These are phyloP conservation scores for Lablab purpureus DNA, from an alignment of 306 rosid genomes.

Conservation along the genomic window DNA sequence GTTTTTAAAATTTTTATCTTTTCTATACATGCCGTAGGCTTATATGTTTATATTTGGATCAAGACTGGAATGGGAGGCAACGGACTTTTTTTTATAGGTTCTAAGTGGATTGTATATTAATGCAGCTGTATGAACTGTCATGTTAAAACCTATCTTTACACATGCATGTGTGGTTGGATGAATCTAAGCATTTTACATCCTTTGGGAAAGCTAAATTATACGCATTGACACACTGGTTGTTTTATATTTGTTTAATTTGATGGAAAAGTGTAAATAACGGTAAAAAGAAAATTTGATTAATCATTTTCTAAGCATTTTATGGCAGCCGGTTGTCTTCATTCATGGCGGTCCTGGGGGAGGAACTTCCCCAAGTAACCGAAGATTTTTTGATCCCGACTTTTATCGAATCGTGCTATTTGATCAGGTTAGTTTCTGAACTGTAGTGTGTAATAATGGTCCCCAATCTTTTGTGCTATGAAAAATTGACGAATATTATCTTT, in stretches of 20 bases:
- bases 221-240: not conserved
- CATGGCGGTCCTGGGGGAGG: conserved; percentile 99
- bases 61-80: conserved; percentile 24
- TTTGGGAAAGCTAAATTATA: conserved; percentile 5
- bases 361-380: conserved; percentile 80
- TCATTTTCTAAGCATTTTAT: conserved; percentile 41
- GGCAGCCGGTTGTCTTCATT: conserved; percentile 88
- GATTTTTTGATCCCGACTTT: conserved; percentile 87
- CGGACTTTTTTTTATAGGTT: conserved; percentile 26
- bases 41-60: conserved; percentile 26
- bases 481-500: conserved; percentile 38
- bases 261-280: not conserved
- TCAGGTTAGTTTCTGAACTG: conserved; percentile 68
- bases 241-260: conserved; percentile 4
- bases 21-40: not conserved
- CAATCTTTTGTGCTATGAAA: conserved; percentile 18
- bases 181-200: not conserved
- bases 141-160: conserved; percentile 12
- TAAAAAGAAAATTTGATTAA: not conserved
- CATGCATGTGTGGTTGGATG: not conserved
- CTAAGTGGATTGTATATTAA: conserved; percentile 30
- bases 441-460: conserved; percentile 9
- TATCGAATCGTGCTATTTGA: conserved; percentile 82
- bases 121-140: conserved; percentile 19
- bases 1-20: not conserved